A percentile compares a stretch with the other conserved stretches of the same genome.
These are phyloP conservation scores for Gossypium rotundifolium DNA, from an alignment of 345 rosid genomes.

Conservation along the genomic window DNA sequence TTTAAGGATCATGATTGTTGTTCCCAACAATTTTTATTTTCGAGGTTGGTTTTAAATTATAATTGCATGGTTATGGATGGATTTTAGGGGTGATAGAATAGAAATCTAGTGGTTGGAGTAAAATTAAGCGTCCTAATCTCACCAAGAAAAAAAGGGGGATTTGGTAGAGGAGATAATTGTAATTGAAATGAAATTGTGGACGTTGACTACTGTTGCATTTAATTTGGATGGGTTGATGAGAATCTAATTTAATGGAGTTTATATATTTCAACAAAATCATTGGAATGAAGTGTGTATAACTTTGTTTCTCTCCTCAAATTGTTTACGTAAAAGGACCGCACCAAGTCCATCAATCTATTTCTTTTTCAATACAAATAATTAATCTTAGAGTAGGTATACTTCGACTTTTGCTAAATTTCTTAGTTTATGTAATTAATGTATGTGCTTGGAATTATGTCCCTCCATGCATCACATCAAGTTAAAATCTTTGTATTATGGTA, in stretches of 20 bases:
- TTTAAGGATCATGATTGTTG: too few species aligned
- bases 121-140: neutral
- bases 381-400: neutral
- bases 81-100: neutral
- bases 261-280: neutral
- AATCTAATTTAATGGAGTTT: neutral
- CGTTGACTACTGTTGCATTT: neutral
- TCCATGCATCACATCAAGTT: too few species aligned
- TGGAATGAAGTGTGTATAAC: neutral
- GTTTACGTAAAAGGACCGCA: neutral
- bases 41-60: too few species aligned
- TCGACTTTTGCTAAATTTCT: neutral
- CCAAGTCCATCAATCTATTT: neutral
- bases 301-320: neutral
- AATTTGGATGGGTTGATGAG: neutral
- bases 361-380: neutral
- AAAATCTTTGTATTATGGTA: too few species aligned
- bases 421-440: neutral
- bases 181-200: neutral
- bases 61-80: neutral
- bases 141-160: neutral
- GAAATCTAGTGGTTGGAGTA: neutral
- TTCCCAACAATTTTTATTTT: too few species aligned
- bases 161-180: conserved; percentile 13
- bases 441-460: neutral